Percentiles rank a stretch among this genome's conserved stretches.
Evolutionary conservation across 2,329 filamentous ascomycete species (phyloP).

Genomic region (Neonectria ditissima): DNA sequence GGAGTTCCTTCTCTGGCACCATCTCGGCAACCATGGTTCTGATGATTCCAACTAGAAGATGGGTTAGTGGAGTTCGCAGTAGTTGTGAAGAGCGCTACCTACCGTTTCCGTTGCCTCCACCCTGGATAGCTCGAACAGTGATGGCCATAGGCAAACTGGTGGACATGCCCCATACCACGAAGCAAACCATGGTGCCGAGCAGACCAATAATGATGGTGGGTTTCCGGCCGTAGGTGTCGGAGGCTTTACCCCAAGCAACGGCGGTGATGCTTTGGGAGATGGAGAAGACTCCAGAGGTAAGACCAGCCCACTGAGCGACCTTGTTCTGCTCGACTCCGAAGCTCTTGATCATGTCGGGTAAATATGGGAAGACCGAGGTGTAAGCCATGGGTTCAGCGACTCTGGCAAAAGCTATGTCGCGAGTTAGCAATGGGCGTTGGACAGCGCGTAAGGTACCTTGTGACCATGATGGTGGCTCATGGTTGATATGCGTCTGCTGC

Average conservation of each 20-base stretch:
- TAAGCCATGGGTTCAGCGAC: conserved; percentile 81
- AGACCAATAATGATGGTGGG: conserved; percentile 81
- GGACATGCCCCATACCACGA: conserved; percentile 86
- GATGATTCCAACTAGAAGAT: conserved; percentile 81
- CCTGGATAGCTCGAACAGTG: conserved; percentile 79
- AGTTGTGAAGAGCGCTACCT: conserved; percentile 34
- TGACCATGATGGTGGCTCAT: conserved; percentile 29
- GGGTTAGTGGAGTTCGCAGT: conserved; percentile 19
- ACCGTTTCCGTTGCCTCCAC: conserved; percentile 88
- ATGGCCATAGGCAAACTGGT: conserved; percentile 85
- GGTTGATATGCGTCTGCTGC: background rate
- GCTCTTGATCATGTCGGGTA: conserved; percentile 85
- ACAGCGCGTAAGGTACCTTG: conserved; percentile 25
- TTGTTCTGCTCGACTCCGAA: conserved; percentile 78
- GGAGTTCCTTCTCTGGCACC: conserved; percentile 86
- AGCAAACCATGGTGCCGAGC: conserved; percentile 82
- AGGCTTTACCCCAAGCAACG: conserved; percentile 79
- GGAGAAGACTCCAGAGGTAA: conserved; percentile 79
- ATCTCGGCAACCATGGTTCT: conserved; percentile 93
- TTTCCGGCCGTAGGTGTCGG: conserved; percentile 85
- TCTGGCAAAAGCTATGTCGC: conserved; percentile 74
- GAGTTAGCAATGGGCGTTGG: conserved; percentile 48
- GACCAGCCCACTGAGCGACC: conserved; percentile 83
- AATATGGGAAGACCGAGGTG: conserved; percentile 77
- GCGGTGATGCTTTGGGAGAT: conserved; percentile 78